These are phyloP conservation scores for Penicillium roqueforti DNA, from an alignment of 495 filamentous ascomycete genomes.

Conservation along the genomic window DNA sequence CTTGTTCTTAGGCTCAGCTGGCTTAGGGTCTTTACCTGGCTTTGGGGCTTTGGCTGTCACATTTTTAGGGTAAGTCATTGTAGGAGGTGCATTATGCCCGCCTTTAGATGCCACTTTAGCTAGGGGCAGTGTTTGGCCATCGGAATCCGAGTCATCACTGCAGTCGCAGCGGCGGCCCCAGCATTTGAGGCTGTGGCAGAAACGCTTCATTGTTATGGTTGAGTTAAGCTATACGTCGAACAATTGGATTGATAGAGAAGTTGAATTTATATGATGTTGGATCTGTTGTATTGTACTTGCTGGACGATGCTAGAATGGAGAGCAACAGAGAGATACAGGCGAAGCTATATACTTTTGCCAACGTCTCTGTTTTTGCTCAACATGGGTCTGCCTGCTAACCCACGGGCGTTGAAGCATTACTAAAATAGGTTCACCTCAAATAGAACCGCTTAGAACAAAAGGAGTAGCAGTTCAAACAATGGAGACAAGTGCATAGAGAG, in stretches of 20 bases:
- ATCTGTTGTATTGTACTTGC: background rate
- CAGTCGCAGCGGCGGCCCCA: no score
- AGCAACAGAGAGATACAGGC: background rate
- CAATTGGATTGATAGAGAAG: background rate
- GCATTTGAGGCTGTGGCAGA: background rate
- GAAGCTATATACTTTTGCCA: background rate
- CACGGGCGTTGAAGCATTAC: no score
- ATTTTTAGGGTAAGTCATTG: no score
- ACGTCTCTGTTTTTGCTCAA: background rate
- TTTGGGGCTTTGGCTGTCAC: no score
- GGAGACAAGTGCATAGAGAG: background rate
- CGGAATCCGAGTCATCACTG: no score
- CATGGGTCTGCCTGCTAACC: no score
- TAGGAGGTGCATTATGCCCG: no score
- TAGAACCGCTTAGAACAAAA: background rate
- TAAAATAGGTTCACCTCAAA: background rate
- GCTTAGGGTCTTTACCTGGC: no score
- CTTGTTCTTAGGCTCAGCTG: no score
- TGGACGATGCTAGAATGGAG: background rate
- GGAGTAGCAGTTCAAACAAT: background rate
- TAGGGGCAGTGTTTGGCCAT: no score
- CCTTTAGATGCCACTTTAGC: no score
- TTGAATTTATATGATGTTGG: background rate
- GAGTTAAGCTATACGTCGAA: background rate
- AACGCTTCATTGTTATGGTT: background rate